Evolutionary conservation across 768 basidiomycete genomes (phyloP), one percentile per base, ranked within the genome.

Genomic region (Ramaria sp.): DNA sequence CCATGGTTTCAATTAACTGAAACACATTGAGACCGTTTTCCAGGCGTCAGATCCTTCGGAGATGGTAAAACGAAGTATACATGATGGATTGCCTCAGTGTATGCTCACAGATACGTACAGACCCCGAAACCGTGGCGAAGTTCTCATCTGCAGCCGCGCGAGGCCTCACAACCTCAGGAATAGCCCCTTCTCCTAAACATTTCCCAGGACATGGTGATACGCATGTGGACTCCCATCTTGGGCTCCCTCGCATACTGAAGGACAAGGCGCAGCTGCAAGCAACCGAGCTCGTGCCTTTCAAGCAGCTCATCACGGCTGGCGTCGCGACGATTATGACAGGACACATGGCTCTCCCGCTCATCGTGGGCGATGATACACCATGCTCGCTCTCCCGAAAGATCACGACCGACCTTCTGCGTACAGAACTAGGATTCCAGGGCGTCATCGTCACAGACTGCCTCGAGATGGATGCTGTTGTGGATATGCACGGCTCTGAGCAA

Each of bases 181-280:
- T 87, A 10, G 83, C 84, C 2, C 76, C 86, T 0, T 81, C 73
- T 22, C 77, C 77, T 2, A 88, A 86, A 62, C 86, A 87, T 63
- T 86, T 86, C 62, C 85, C 84, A 0, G 86, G 86, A 0, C 86
- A 87, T 59, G 84, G 86, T 0, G 84, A 87, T 55, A 88, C 85
- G 1, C 75, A 81, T 55, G 71, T 85, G 47, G 86, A 87, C 63
- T 85, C 85, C 0, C 86, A 87, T 62, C 74, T 83, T 20, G 79
- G 75, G 1, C 74, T 87, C 13, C 86, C 86, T 0, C 67, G 74
- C 27, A 85, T 88, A 63, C 65, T 68, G 53, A 84, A 84, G 58
- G 68, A 72, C 1, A 70, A 69, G 20, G 54, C 66, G 7, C 68
- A 75, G 55, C 69, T 87, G 1, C 48, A 64, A 15, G 50, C 64